Evolutionary conservation across 2,329 filamentous ascomycete genomes (phyloP), one percentile per base, ranked within the genome.

Genomic region (Geosmithia putterillii): DNA sequence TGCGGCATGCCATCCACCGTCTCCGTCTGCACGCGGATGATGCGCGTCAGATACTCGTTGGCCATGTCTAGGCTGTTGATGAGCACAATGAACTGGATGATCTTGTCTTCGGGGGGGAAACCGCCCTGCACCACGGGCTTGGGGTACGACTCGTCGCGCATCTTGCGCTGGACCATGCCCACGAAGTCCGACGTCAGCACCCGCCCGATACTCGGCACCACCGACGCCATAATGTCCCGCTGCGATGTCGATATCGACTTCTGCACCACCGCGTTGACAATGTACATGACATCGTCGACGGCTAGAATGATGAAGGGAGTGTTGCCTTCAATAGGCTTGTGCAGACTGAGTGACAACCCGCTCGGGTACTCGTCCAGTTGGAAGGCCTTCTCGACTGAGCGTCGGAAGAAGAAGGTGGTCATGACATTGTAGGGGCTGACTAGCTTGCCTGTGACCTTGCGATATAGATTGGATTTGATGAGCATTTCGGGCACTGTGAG

Each of bases 231-330:
- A 3, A 95, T 80, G 17, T 81, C 73, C 51, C 81, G 73, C 57
- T 95, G 89, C 2, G 85, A 86, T 1, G 94, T 96, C 1, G 86
- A 83, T 19, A 96, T 70, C 0, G 87, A 85, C 50, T 90, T 82
- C 50, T 94, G 83, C 7, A 96, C 71, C 28, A 96, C 84, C 42
- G 90, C 83, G 57, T 94, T 94, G 57, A 95, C 86, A 53, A 98
- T 95, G 63, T 96, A 98, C 90, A 98, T 96, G 56, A 96, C 88
- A 64, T 95, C 92, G 66, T 98, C 92, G 8, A 98, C 89, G 1
- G 90, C 89, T 2, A 89, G 88, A 38, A 92, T 90, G 54, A 98
- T 95, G 56, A 86, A 94, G 1, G 92, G 92, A 3, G 87, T 76
- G 52, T 88, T 87, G 45, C 81, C 76, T 42, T 83, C 78, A 38